phyloP scores from a whole-genome alignment of 176 grass and related monocot species.

The Avena atlantica region DNA sequence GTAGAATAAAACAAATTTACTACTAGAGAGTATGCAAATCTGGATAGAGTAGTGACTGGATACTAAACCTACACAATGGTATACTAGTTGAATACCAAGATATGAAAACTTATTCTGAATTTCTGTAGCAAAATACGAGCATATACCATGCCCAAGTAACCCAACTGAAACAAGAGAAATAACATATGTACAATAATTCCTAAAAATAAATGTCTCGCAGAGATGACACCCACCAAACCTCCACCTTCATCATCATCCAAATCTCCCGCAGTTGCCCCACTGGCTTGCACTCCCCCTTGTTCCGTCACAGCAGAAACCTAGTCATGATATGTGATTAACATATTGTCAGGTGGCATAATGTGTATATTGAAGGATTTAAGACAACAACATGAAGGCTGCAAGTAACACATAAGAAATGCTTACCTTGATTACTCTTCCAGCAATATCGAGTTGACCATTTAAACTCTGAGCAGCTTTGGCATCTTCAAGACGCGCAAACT shows the following conservation, averaged over 20 bases:
- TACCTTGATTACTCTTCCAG: constrained; percentile 95
- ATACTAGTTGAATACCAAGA: neutral
- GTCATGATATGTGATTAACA: constrained; percentile 20
- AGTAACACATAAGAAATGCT: constrained; percentile 30
- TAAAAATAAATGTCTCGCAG: neutral
- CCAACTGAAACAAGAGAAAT: neutral
- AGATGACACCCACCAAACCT: constrained; percentile 76
- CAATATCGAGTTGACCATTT: constrained; percentile 98
- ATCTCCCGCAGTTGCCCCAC: constrained; percentile 73
- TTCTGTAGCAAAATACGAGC: neutral
- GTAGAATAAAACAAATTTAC: neutral
- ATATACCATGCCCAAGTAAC: constrained; percentile 26
- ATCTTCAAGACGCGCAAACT: constrained; percentile 97
- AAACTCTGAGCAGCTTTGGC: constrained; percentile 92
- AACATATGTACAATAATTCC: neutral
- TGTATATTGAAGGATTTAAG: constrained; percentile 28
- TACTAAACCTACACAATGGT: neutral
- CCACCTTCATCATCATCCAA: constrained; percentile 98
- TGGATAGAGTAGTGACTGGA: neutral
- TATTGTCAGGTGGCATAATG: constrained; percentile 25
- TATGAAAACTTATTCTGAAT: neutral
- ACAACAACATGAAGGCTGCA: constrained; percentile 5
- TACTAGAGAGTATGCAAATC: neutral
- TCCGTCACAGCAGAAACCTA: constrained; percentile 98
- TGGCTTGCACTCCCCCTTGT: constrained; percentile 71